Percentiles rank a stretch among this genome's conserved stretches.
phyloP scores from a whole-genome alignment of 1,284 basidiomycete species.

The Boletus austroedulis region DNA sequence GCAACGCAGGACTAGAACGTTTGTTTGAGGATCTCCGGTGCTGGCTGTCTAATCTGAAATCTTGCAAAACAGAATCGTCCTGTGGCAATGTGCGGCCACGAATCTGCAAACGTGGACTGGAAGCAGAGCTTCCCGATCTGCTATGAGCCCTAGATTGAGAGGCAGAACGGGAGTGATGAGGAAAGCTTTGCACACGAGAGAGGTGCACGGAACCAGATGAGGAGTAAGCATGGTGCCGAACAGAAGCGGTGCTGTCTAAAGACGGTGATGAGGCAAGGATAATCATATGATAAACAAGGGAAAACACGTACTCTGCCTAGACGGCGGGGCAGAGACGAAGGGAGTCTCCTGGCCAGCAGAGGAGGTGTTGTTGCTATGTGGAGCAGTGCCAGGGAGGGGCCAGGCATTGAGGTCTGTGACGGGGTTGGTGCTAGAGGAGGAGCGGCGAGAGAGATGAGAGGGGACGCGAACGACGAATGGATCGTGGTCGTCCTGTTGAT shows the following conservation, averaged over 20 bases:
- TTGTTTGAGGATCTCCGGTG: conserved; percentile 14
- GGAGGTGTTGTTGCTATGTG: conserved; percentile 44
- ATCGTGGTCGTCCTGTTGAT: conserved; percentile 39
- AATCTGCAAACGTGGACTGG: conserved; percentile 41
- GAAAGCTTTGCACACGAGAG: conserved; percentile 38
- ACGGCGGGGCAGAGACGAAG: conserved; percentile 24
- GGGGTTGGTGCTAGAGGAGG: conserved; percentile 29
- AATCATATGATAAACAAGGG: conserved; percentile 8
- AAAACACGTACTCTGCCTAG: conserved; percentile 50
- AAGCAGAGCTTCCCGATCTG: conserved; percentile 42
- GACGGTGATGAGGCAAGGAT: conserved; percentile 7
- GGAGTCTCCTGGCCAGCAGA: conserved; percentile 41
- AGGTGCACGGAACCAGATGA: conserved; percentile 29
- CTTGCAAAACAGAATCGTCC: conserved; percentile 22
- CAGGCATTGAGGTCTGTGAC: conserved; percentile 30
- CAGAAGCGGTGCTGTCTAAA: conserved; percentile 28
- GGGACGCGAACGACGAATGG: conserved; percentile 45
- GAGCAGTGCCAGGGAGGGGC: conserved; percentile 20
- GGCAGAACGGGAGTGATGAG: conserved; percentile 30
- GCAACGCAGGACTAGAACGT: conserved; percentile 21
- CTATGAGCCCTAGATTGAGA: conserved; percentile 44
- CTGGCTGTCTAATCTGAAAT: conserved; percentile 29
- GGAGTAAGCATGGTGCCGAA: conserved; percentile 26
- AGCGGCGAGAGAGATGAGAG: conserved; percentile 29
- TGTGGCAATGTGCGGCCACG: conserved; percentile 33